phyloP scores from a whole-genome alignment of 805 yeast species.

The Monosporozyma siamensis region DNA sequence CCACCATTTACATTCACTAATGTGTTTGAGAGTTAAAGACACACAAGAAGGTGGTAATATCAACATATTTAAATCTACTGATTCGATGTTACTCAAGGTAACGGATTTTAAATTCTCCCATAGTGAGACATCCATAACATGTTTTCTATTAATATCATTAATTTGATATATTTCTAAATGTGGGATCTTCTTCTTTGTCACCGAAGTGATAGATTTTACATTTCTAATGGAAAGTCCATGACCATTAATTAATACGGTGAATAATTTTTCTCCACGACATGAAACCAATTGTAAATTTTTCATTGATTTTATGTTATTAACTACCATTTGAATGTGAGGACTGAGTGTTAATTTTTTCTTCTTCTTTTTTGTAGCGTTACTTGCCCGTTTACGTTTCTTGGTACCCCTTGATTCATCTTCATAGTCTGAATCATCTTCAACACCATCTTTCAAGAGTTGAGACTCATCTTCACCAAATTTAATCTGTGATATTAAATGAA shows the following conservation, averaged over 20 bases:
- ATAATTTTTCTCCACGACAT: slow-evolving; percentile 16
- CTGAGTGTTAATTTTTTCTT: neutral
- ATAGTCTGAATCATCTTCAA: neutral
- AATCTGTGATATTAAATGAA: slow-evolving; percentile 4
- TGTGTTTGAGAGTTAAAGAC: slow-evolving; percentile 11
- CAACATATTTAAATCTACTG: slow-evolving; percentile 20
- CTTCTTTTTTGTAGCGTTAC: neutral
- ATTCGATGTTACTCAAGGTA: slow-evolving; percentile 9
- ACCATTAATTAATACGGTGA: slow-evolving; percentile 20
- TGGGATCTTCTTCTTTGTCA: slow-evolving; percentile 16
- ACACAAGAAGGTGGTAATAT: slow-evolving; percentile 19
- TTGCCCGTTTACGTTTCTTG: neutral
- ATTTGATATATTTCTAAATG: slow-evolving; percentile 12
- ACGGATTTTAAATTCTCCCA: slow-evolving; percentile 24
- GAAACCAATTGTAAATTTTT: slow-evolving; percentile 13
- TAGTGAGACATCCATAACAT: slow-evolving; percentile 18
- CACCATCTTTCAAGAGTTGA: neutral
- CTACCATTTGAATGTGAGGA: neutral
- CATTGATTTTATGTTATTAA: slow-evolving; percentile 14
- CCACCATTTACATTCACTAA: slow-evolving; percentile 22
- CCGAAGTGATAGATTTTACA: slow-evolving; percentile 20
- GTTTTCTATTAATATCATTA: slow-evolving; percentile 7
- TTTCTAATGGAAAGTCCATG: slow-evolving; percentile 27
- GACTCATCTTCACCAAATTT: neutral
- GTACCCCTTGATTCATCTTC: neutral